A percentile compares a stretch with the other conserved stretches of the same genome.
These are phyloP conservation scores for Ocimum tenuiflorum DNA, from an alignment of 257 asterid genomes.

Conservation along the genomic window DNA sequence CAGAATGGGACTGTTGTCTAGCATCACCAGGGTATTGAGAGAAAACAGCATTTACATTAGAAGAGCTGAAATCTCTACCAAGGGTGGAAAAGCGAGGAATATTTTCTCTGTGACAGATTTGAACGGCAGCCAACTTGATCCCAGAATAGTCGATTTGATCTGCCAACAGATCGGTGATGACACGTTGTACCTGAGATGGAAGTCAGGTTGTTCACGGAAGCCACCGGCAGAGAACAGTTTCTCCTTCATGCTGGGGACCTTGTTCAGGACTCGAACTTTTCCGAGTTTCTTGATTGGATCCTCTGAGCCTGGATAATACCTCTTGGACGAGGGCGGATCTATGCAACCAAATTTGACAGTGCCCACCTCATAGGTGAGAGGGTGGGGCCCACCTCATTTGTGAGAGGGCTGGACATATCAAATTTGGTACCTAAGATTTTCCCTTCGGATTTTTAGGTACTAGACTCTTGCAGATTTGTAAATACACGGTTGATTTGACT, in stretches of 20 bases:
- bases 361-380: too few relatives aligned
- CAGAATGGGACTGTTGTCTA: constrained; percentile 61
- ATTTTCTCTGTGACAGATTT: constrained; percentile 59
- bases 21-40: constrained; percentile 63
- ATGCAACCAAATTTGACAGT: too few relatives aligned
- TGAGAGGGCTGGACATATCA: too few relatives aligned
- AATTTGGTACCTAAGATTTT: too few relatives aligned
- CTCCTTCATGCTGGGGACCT: constrained; percentile 45
- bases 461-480: too few relatives aligned
- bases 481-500: too few relatives aligned
- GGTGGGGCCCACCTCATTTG: too few relatives aligned
- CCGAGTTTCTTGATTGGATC: constrained; percentile 31
- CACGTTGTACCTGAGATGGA: constrained; percentile 46
- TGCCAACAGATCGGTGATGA: constrained; percentile 59
- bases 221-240: constrained; percentile 36
- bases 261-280: constrained; percentile 38
- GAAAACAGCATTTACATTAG: constrained; percentile 57
- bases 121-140: constrained; percentile 55
- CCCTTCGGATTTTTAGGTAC: too few relatives aligned
- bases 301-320: not conserved
- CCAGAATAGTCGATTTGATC: constrained; percentile 51
- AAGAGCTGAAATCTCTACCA: constrained; percentile 73
- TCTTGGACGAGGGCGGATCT: too few relatives aligned
- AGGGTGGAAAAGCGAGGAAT: constrained; percentile 53
- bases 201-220: constrained; percentile 26